Evolutionary conservation across 352 stramenopile genomes (phyloP).

Genomic region (Globisporangium viniferum): DNA sequence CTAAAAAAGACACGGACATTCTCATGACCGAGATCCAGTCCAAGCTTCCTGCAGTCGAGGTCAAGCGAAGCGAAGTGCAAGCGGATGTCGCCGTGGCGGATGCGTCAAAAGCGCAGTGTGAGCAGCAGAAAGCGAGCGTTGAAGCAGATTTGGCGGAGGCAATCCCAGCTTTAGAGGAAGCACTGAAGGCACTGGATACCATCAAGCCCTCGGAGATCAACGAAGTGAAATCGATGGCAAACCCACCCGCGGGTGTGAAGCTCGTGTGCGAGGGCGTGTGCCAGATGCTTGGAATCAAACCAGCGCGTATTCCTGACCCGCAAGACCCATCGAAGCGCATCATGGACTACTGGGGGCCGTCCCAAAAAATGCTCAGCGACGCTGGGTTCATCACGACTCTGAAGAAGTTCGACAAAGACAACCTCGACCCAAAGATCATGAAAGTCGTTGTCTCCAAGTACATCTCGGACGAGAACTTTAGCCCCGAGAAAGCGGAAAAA

Average conservation of each 20-base stretch:
- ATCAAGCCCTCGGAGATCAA: constrained; percentile 93
- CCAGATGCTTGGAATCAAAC: constrained; percentile 94
- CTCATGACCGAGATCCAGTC: constrained; percentile 93
- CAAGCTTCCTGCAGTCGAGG: constrained; percentile 89
- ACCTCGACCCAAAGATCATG: constrained; percentile 86
- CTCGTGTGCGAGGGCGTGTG: constrained; percentile 93
- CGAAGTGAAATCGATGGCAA: constrained; percentile 92
- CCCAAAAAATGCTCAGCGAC: constrained; percentile 92
- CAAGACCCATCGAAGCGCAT: constrained; percentile 91
- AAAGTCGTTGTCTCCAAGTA: constrained; percentile 89
- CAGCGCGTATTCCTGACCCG: constrained; percentile 89
- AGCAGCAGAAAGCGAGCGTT: constrained; percentile 84
- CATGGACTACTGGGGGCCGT: constrained; percentile 94
- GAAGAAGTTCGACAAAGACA: constrained; percentile 91
- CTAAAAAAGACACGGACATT: constrained; percentile 89
- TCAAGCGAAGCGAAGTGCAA: constrained; percentile 76
- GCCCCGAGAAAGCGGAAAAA: constrained; percentile 89
- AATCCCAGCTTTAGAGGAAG: constrained; percentile 90
- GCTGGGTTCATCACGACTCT: constrained; percentile 90
- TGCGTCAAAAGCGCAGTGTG: constrained; percentile 86
- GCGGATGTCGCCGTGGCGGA: constrained; percentile 76
- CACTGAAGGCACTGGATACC: constrained; percentile 90
- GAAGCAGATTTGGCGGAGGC: constrained; percentile 91
- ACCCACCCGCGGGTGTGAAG: constrained; percentile 91
- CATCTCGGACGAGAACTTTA: constrained; percentile 91